Evolutionary conservation across 495 filamentous ascomycete genomes (phyloP).

Genomic region (Halenospora varia): DNA sequence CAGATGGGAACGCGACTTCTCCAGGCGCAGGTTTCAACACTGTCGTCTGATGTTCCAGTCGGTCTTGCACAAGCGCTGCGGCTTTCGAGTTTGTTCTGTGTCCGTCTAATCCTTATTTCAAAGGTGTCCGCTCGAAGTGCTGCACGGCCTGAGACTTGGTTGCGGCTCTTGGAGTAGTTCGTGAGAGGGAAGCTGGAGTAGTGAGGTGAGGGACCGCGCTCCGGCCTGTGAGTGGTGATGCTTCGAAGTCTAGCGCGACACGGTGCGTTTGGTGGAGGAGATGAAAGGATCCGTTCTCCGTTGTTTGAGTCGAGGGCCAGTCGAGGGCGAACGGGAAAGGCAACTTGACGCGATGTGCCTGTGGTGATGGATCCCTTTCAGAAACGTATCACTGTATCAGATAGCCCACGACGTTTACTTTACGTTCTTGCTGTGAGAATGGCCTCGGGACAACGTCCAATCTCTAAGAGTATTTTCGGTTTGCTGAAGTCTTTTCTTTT

Average conservation of each 20-base stretch:
- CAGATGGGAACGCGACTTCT: slow-evolving; percentile 6
- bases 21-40: background rate
- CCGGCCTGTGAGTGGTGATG: slow-evolving; percentile 2
- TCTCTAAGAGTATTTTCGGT: slow-evolving; percentile 2
- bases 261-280: background rate
- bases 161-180: slow-evolving; percentile 6
- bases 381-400: background rate
- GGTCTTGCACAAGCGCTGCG: slow-evolving; percentile 7
- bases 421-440: background rate
- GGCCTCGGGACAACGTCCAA: background rate
- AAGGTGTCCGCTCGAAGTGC: background rate
- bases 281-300: slow-evolving; percentile 1
- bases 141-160: slow-evolving; percentile 11
- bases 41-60: slow-evolving; percentile 12
- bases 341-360: background rate
- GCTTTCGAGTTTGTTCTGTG: slow-evolving; percentile 6
- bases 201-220: slow-evolving; percentile 5
- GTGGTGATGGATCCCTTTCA: background rate
- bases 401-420: background rate
- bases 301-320: slow-evolving; percentile 2
- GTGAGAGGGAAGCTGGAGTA: background rate
- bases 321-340: background rate
- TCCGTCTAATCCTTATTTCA: slow-evolving; percentile 9
- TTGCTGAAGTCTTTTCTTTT: slow-evolving; percentile 8
- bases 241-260: slow-evolving; percentile 9